These are phyloP conservation scores for Tripterygium wilfordii DNA, from an alignment of 177 flowering plant species.

Conservation along the genomic window DNA sequence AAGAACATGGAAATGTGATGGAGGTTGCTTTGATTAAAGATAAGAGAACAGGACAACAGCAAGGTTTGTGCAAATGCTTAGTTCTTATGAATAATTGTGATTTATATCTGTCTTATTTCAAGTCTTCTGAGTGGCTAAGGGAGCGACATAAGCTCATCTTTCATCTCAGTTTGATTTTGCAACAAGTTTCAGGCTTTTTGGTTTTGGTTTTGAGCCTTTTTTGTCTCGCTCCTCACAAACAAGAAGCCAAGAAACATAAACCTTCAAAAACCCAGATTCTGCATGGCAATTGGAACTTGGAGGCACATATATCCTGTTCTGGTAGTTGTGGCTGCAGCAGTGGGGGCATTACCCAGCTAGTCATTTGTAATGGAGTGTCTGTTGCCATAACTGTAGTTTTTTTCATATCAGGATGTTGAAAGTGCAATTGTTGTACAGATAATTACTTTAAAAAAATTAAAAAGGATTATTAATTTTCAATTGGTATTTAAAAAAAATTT, in stretches of 20 bases:
- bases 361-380: conserved; percentile 33
- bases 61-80: conserved; percentile 54
- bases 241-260: conserved; percentile 43
- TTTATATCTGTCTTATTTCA: conserved; percentile 51
- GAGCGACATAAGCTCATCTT: conserved; percentile 57
- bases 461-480: conserved; percentile 16
- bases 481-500: conserved; percentile 18
- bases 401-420: conserved; percentile 30
- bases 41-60: conserved; percentile 94
- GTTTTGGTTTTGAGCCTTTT: conserved; percentile 41
- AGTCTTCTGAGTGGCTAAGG: conserved; percentile 70
- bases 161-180: conserved; percentile 59
- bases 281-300: conserved; percentile 37
- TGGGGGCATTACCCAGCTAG: conserved; percentile 32
- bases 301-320: conserved; percentile 33
- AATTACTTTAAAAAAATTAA: background rate
- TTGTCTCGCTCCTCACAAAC: conserved; percentile 36
- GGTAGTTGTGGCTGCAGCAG: conserved; percentile 38
- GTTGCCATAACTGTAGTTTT: conserved; percentile 30
- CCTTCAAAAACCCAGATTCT: conserved; percentile 22
- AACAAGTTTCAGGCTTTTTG: conserved; percentile 45
- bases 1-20: conserved; percentile 82
- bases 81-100: conserved; percentile 17
- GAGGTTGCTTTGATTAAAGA: conserved; percentile 96
- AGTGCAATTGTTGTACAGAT: conserved; percentile 35